phyloP scores from a whole-genome alignment of 495 filamentous ascomycete species.

The Darksidea phi region DNA sequence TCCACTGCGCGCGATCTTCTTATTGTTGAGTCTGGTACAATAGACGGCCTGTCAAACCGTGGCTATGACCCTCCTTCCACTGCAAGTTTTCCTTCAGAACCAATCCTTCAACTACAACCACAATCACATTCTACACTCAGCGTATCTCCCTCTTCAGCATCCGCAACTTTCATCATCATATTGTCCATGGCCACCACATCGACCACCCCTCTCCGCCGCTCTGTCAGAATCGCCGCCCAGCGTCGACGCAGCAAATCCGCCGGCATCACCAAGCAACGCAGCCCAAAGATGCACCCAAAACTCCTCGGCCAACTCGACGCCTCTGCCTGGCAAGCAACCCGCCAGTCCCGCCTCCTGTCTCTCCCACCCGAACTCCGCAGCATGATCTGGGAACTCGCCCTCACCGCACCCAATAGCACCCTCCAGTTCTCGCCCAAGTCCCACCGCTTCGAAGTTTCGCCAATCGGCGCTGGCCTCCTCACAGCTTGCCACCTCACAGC shows the following conservation, averaged over 20 bases:
- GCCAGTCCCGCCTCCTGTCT: not conserved
- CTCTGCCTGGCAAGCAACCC: not conserved
- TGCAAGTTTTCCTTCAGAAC: too few species aligned
- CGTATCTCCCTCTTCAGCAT: too few species aligned
- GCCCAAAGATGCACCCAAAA: not conserved
- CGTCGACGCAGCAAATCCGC: not conserved
- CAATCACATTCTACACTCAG: too few species aligned
- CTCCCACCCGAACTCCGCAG: not conserved
- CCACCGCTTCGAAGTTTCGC: not conserved
- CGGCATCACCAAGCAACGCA: not conserved
- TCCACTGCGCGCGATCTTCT: too few species aligned
- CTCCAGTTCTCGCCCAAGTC: not conserved
- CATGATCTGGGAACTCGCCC: not conserved
- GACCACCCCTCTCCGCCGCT: not conserved
- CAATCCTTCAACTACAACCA: too few species aligned
- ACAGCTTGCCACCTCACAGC: not conserved
- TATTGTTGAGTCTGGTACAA: too few species aligned
- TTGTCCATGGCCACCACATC: not conserved
- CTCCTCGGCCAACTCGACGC: not conserved
- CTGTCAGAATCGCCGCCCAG: not conserved
- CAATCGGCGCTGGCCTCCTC: not conserved
- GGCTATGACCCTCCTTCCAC: too few species aligned
- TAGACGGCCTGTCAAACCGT: too few species aligned
- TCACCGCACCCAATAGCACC: not conserved
- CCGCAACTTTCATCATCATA: too few species aligned